A percentile compares a stretch with the other conserved stretches of the same genome.
Conservation (phyloP, 306 rosid genomes). For the Lagenaria siceraria region DNA sequence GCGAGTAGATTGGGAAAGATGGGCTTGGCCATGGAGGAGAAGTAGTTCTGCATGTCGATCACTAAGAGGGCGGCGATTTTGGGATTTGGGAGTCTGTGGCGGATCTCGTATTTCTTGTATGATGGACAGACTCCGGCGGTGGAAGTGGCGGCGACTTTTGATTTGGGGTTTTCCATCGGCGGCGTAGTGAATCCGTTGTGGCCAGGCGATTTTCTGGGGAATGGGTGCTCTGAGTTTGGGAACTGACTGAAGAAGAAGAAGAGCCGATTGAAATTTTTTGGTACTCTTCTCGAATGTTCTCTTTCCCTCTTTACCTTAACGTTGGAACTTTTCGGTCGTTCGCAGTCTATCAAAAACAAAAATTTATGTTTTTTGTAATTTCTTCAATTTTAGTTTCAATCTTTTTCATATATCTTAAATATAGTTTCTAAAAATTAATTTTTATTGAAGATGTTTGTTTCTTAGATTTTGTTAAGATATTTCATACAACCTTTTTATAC, state of each 20-base stretch:
- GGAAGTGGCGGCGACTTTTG: not conserved
- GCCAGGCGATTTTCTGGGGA: not conserved
- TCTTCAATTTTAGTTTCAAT: too few species aligned
- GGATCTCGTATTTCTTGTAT: constrained; percentile 36
- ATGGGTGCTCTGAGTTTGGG: not conserved
- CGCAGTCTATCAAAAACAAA: too few species aligned
- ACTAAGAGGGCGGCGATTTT: constrained; percentile 41
- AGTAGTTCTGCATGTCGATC: constrained; percentile 56
- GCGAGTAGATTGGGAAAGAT: constrained; percentile 39
- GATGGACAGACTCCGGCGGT: not conserved
- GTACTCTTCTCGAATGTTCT: not conserved
- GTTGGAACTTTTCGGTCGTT: too few species aligned
- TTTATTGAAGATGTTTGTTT: too few species aligned
- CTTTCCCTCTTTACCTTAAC: too few species aligned
- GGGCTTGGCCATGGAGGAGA: constrained; percentile 28
- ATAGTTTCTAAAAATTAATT: too few species aligned
- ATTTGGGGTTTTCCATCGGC: not conserved
- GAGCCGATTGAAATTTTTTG: not conserved
- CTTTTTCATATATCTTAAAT: too few species aligned
- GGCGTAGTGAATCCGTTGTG: not conserved
- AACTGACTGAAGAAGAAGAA: not conserved
- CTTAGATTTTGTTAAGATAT: too few species aligned
- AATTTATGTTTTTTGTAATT: too few species aligned
- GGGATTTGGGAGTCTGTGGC: constrained; percentile 40
- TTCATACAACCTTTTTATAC: too few species aligned